Conservation (phyloP, 2,329 filamentous ascomycete genomes). For the Aspergillus novofumigatus region DNA sequence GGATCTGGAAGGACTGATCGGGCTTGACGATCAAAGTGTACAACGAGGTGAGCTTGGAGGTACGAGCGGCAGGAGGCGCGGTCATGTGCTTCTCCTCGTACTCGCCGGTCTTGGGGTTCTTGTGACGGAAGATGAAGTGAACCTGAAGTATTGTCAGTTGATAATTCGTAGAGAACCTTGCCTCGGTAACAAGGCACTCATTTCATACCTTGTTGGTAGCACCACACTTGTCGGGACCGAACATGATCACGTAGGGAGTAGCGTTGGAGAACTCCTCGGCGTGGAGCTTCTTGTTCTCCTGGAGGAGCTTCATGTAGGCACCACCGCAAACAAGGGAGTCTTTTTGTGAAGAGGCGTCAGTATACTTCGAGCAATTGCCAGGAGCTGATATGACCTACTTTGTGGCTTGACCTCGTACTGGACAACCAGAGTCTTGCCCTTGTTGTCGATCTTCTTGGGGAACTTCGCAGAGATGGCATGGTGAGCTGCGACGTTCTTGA, state of each 20-base stretch:
- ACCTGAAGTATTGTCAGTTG: slow-evolving; percentile 45
- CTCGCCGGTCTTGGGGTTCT: slow-evolving; percentile 99
- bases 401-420: slow-evolving; percentile 99
- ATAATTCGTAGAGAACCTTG: neutral
- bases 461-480: slow-evolving; percentile 99
- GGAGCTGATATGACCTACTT: slow-evolving; percentile 57
- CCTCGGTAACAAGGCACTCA: slow-evolving; percentile 31
- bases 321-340: slow-evolving; percentile 96
- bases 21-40: slow-evolving; percentile 96
- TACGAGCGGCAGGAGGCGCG: slow-evolving; percentile 76
- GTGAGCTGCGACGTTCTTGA: slow-evolving; percentile 97
- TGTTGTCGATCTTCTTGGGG: slow-evolving; percentile 93
- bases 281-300: slow-evolving; percentile 95
- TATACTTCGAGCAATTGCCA: neutral
- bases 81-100: slow-evolving; percentile 99
- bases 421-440: slow-evolving; percentile 92
- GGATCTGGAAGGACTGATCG: slow-evolving; percentile 91
- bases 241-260: slow-evolving; percentile 99
- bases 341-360: slow-evolving; percentile 33
- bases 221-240: slow-evolving; percentile 98
- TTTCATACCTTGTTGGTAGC: slow-evolving; percentile 86
- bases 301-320: slow-evolving; percentile 97
- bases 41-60: slow-evolving; percentile 86
- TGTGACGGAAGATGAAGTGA: slow-evolving; percentile 99
- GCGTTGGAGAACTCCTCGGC: slow-evolving; percentile 96